Evolutionary conservation across 192 early-diverging fungal genomes (phyloP).

Genomic region (Mortierella antarctica): DNA sequence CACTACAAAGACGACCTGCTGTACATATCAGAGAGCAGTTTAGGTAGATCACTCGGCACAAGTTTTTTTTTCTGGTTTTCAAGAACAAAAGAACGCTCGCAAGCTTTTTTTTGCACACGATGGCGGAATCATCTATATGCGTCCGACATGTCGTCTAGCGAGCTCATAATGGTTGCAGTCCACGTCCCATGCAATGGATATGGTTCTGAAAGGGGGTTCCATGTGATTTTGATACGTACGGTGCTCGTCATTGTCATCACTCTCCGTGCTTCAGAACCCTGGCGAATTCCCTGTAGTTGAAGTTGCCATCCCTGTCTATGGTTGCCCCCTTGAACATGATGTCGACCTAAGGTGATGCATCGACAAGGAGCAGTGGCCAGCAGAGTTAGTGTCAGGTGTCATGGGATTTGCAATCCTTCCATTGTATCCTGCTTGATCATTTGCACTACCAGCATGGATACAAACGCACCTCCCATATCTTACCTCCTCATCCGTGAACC

Average conservation of each 20-base stretch:
- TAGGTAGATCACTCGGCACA: not conserved
- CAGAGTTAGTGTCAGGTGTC: not conserved
- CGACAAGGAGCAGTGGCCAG: not conserved
- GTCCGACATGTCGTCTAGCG: too few relatives aligned
- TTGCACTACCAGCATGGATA: not conserved
- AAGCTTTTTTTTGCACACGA: too few relatives aligned
- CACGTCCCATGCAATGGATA: not conserved
- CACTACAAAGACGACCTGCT: not conserved
- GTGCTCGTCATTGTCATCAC: conserved; percentile 28
- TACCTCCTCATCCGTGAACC: conserved; percentile 93
- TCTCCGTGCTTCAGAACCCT: conserved; percentile 95
- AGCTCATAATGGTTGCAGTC: too few relatives aligned
- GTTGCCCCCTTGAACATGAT: conserved; percentile 93
- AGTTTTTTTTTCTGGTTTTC: too few relatives aligned
- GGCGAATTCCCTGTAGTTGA: conserved; percentile 95
- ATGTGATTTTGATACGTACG: too few relatives aligned
- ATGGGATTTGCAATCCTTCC: not conserved
- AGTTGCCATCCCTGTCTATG: conserved; percentile 76
- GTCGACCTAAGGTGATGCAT: conserved; percentile 68
- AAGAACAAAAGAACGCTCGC: too few relatives aligned
- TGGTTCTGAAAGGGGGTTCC: not conserved
- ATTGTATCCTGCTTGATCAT: not conserved
- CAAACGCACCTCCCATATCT: not conserved
- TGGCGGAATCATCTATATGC: too few relatives aligned
- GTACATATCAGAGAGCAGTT: not conserved